Evolutionary conservation across 371 early-diverging fungal species (phyloP).

Genomic region (Choanephora cucurbitarum): DNA sequence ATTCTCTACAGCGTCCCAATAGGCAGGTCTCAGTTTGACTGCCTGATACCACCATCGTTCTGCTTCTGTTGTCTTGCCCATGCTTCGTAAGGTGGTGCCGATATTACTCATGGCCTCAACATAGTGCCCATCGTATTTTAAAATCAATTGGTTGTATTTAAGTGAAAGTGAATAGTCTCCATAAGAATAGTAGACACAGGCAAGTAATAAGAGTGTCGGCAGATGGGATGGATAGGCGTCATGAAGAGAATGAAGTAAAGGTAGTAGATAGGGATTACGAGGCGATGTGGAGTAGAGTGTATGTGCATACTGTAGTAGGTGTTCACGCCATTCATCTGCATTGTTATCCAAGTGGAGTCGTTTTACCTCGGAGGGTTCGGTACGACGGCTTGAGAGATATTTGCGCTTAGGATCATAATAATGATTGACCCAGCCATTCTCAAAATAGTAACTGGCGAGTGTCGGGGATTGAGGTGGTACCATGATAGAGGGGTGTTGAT

Average conservation of each 20-base stretch:
- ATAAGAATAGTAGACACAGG: slow-evolving; percentile 86
- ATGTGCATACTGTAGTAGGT: slow-evolving; percentile 68
- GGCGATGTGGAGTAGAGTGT: slow-evolving; percentile 62
- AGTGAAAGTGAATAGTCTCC: slow-evolving; percentile 72
- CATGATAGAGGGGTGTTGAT: slow-evolving; percentile 43
- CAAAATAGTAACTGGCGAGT: slow-evolving; percentile 50
- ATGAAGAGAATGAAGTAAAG: slow-evolving; percentile 67
- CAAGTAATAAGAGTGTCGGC: slow-evolving; percentile 81
- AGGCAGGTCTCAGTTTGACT: slow-evolving; percentile 81
- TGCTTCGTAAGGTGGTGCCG: slow-evolving; percentile 83
- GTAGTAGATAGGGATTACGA: slow-evolving; percentile 51
- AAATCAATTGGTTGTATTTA: slow-evolving; percentile 78
- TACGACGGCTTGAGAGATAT: slow-evolving; percentile 36
- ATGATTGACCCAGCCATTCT: slow-evolving; percentile 51
- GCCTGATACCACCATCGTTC: slow-evolving; percentile 89
- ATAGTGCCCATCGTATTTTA: slow-evolving; percentile 79
- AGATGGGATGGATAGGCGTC: slow-evolving; percentile 69
- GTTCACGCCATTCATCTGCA: slow-evolving; percentile 61
- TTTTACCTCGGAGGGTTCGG: no score
- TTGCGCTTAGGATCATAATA: slow-evolving; percentile 46
- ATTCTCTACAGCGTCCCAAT: slow-evolving; percentile 93
- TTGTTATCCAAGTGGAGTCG: background rate
- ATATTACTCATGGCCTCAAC: slow-evolving; percentile 94
- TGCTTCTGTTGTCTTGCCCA: slow-evolving; percentile 74
- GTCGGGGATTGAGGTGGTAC: slow-evolving; percentile 55